These are phyloP conservation scores for Alliaria petiolata DNA, from an alignment of 345 rosid species.

Conservation along the genomic window DNA sequence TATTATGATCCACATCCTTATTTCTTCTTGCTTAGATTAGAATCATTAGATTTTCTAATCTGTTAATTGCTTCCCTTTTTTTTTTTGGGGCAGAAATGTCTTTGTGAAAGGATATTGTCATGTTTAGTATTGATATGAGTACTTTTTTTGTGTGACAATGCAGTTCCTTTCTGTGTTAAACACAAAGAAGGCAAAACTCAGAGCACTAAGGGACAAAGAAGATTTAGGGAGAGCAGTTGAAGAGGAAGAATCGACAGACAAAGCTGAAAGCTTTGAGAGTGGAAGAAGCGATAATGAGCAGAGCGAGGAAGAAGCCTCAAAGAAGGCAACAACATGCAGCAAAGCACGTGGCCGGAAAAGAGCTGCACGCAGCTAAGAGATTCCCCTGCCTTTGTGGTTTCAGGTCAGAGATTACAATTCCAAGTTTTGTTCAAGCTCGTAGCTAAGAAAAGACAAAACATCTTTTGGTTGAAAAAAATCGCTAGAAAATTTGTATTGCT, in stretches of 20 bases:
- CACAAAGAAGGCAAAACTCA: slow-evolving; percentile 78
- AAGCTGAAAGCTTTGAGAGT: slow-evolving; percentile 59
- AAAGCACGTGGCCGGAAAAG: slow-evolving; percentile 44
- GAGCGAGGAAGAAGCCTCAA: slow-evolving; percentile 41
- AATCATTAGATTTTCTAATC: neutral
- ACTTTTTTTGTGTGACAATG: neutral
- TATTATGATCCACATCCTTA: neutral
- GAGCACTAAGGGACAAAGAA: slow-evolving; percentile 67
- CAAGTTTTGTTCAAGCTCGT: neutral
- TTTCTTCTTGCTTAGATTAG: neutral
- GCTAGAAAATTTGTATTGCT: neutral
- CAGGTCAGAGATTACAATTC: neutral
- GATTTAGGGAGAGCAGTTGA: slow-evolving; percentile 34
- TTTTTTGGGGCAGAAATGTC: neutral
- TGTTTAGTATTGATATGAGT: neutral
- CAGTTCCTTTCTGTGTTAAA: slow-evolving; percentile 74
- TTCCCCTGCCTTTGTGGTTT: neutral
- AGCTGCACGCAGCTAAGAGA: slow-evolving; percentile 19
- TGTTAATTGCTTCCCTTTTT: neutral
- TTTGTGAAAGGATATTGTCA: neutral
- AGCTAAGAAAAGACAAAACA: neutral
- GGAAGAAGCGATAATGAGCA: slow-evolving; percentile 35
- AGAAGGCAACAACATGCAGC: slow-evolving; percentile 35
- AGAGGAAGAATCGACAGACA: slow-evolving; percentile 58
- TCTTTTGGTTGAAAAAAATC: neutral